Percentiles rank a stretch among this genome's conserved stretches.
These are phyloP conservation scores for Akanthomyces muscarius DNA, from an alignment of 2,329 filamentous ascomycete species.

Conservation along the genomic window DNA sequence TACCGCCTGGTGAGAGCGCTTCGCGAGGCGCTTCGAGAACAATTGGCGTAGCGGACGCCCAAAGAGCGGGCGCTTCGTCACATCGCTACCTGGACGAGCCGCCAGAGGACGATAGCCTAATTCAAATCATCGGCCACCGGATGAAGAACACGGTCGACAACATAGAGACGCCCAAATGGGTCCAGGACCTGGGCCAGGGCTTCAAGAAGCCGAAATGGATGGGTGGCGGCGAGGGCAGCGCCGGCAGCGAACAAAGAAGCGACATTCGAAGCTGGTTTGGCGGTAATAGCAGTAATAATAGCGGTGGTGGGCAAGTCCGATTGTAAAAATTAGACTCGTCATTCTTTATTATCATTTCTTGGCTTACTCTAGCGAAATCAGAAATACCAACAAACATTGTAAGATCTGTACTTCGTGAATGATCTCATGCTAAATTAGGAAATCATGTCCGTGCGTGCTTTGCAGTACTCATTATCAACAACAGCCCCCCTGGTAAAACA, in stretches of 20 bases:
- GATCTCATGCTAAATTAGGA: neutral
- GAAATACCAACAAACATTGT: neutral
- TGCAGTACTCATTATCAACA: no score
- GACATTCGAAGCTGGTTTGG: slow-evolving; percentile 56
- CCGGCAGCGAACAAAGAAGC: slow-evolving; percentile 32
- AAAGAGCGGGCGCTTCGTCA: slow-evolving; percentile 27
- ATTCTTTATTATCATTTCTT: neutral
- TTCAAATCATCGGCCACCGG: slow-evolving; percentile 76
- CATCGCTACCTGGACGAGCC: slow-evolving; percentile 43
- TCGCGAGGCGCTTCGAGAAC: slow-evolving; percentile 34
- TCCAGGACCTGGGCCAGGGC: slow-evolving; percentile 64
- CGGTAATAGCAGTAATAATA: slow-evolving; percentile 29
- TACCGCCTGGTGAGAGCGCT: slow-evolving; percentile 39
- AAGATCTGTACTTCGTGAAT: neutral
- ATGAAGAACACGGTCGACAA: slow-evolving; percentile 91
- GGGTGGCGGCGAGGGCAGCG: slow-evolving; percentile 51
- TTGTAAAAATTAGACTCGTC: slow-evolving; percentile 20
- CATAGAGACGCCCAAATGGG: slow-evolving; percentile 76
- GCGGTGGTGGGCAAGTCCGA: slow-evolving; percentile 33
- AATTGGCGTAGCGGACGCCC: slow-evolving; percentile 40
- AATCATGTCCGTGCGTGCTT: neutral
- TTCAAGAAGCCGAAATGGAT: slow-evolving; percentile 82
- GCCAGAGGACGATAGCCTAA: slow-evolving; percentile 74
- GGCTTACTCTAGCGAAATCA: neutral
- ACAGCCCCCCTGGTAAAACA: no score